Percentiles rank a stretch among this genome's conserved stretches.
Evolutionary conservation across 352 stramenopile genomes (phyloP).

Genomic region (Pythium phragmitis): DNA sequence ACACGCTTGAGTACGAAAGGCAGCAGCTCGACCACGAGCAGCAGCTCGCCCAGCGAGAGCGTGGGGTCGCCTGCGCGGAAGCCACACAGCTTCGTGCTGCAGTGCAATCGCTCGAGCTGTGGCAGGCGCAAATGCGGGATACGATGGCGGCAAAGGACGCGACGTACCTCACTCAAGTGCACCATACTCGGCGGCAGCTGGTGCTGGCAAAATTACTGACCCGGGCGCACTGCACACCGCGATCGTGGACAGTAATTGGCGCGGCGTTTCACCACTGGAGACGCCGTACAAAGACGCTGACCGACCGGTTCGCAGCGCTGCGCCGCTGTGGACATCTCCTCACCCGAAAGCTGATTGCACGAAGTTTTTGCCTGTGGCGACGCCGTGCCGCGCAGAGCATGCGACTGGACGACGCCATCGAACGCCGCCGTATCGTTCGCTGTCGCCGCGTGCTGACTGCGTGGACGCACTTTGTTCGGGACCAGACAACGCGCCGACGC

Average conservation of each 20-base stretch:
- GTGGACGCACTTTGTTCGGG: constrained; percentile 9
- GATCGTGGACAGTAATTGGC: background rate
- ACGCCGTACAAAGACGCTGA: background rate
- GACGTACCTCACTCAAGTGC: background rate
- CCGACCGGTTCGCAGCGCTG: background rate
- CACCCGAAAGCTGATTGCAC: background rate
- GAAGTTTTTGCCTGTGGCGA: constrained; percentile 6
- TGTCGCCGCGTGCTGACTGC: constrained; percentile 2
- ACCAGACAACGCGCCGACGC: constrained; percentile 3
- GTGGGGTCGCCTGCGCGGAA: background rate
- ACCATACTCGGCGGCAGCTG: background rate
- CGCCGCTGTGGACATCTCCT: background rate
- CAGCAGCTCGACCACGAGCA: background rate
- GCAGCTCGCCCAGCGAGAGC: background rate
- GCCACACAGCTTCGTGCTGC: background rate
- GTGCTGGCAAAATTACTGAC: background rate
- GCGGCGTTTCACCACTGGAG: constrained; percentile 11
- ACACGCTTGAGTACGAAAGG: background rate
- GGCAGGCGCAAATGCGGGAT: background rate
- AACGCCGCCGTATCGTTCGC: background rate
- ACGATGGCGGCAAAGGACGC: background rate
- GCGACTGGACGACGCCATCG: background rate
- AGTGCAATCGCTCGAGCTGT: background rate
- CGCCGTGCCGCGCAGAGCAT: background rate
- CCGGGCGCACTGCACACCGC: background rate